phyloP scores from a whole-genome alignment of 2,329 filamentous ascomycete species.

The Rhynchosporium graminicola region DNA sequence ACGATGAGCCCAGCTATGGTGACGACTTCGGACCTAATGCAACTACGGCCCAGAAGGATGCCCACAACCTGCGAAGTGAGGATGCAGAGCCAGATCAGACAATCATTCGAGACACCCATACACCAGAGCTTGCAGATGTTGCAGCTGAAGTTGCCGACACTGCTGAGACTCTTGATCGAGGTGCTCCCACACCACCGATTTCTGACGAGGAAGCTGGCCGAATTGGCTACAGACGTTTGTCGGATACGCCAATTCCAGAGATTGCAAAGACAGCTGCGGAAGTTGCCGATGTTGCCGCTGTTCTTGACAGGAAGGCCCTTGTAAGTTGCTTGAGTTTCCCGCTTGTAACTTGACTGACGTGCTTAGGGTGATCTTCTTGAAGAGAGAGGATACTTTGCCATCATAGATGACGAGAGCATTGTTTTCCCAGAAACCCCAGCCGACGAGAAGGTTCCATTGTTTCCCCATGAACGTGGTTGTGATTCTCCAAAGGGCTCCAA shows the following conservation, averaged over 20 bases:
- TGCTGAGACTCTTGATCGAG: conserved; percentile 42
- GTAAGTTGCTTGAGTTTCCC: background rate
- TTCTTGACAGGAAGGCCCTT: conserved; percentile 30
- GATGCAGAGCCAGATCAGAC: conserved; percentile 42
- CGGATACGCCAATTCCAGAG: conserved; percentile 45
- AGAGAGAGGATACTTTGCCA: conserved; percentile 6
- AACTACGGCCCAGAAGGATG: conserved; percentile 41
- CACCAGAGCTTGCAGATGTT: conserved; percentile 32
- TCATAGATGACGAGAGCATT: conserved; percentile 16
- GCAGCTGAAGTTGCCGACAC: conserved; percentile 46
- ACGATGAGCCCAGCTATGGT: conserved; percentile 40
- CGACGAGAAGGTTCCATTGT: conserved; percentile 37
- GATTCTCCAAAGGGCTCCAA: conserved; percentile 17
- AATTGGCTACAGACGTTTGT: conserved; percentile 41
- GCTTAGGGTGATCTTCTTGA: conserved; percentile 14
- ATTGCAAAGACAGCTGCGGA: conserved; percentile 48
- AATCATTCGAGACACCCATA: conserved; percentile 28
- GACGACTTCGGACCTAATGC: conserved; percentile 43
- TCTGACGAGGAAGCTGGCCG: conserved; percentile 41
- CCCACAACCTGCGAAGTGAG: conserved; percentile 39
- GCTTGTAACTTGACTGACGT: background rate
- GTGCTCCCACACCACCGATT: conserved; percentile 40
- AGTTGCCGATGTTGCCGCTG: conserved; percentile 46
- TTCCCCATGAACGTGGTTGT: conserved; percentile 35
- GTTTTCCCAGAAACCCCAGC: conserved; percentile 28